Conservation (phyloP, 371 early-diverging fungal genomes). For the Rhizopus delemar region DNA sequence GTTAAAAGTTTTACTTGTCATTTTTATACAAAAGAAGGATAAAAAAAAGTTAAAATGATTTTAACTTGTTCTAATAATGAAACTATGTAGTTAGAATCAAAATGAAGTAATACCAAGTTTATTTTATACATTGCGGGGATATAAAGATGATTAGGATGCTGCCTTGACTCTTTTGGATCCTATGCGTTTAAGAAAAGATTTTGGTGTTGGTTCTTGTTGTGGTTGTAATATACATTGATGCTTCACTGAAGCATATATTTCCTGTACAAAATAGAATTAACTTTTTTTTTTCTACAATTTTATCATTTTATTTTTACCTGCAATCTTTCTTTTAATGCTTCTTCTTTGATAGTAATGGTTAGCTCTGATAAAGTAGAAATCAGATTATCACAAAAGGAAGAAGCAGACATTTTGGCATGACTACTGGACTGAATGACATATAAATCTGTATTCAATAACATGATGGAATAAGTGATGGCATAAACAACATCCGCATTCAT, state of each 20-base stretch:
- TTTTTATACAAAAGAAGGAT: too few species aligned
- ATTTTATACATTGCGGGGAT: too few species aligned
- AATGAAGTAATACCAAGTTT: too few species aligned
- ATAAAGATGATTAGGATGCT: too few species aligned
- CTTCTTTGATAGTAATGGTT: background rate
- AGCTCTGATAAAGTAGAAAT: slow-evolving; percentile 49
- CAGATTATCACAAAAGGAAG: slow-evolving; percentile 55
- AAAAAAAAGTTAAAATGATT: too few species aligned
- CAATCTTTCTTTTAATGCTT: background rate
- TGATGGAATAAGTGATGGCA: slow-evolving; percentile 77
- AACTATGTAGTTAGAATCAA: too few species aligned
- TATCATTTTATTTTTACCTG: slow-evolving; percentile 9
- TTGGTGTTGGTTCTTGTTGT: too few species aligned
- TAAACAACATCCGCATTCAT: slow-evolving; percentile 70
- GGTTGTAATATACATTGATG: slow-evolving; percentile 63
- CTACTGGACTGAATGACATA: slow-evolving; percentile 62
- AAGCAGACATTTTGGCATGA: slow-evolving; percentile 54
- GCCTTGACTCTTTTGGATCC: too few species aligned
- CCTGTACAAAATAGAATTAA: slow-evolving; percentile 17
- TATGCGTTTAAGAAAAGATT: too few species aligned
- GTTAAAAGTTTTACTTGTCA: too few species aligned
- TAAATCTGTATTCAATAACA: slow-evolving; percentile 90
- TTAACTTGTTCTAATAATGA: too few species aligned
- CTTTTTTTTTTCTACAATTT: too few species aligned
- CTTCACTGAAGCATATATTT: slow-evolving; percentile 68